Base-by-base conservation (phyloP, 768 basidiomycete species). In the Rhodosporidiobolus odoratus region DNA sequence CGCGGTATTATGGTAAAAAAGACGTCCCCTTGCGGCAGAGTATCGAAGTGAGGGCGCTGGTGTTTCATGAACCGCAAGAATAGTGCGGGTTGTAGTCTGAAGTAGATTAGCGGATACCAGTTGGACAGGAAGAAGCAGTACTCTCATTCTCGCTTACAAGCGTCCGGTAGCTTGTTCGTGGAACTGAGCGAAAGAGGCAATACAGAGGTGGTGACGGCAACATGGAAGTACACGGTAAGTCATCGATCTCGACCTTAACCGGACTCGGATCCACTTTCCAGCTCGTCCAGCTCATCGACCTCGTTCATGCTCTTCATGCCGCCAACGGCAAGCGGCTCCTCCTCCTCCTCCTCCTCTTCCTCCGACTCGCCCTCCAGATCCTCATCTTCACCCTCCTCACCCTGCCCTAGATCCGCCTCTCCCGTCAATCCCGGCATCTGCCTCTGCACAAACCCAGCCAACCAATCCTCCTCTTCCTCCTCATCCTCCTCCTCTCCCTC, bases 21-120 rank as follows among this genome's bases (percentile, higher is more conserved):
- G 66, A 43, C 45, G 66, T 68, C 12, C 27, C 19, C 21, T 32
- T 65, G 15, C 23, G 73, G 17, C 65, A 70, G 61, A 67, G 65
- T 43, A 74, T 74, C 62, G 73, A 74, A 48, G 62, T 74, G 1
- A 13, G 73, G 3, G 72, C 65, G 6, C 45, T 73, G 23, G 72
- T 73, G 4, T 73, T 73, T 68, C 72, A 73, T 37, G 68, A 68
- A 48, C 57, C 58, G 1, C 19, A 70, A 17, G 67, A 63, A 45
- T 68, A 56, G 54, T n/a, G n/a, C n/a, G n/a, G n/a, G n/a, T n/a
- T n/a, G n/a, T n/a, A n/a, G n/a, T n/a, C n/a, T n/a, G n/a, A n/a
- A n/a, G n/a, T n/a, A n/a, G n/a, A n/a, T n/a, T n/a, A n/a, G n/a
- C n/a, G n/a, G n/a, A n/a, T n/a, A n/a, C n/a, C n/a, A n/a, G n/a